These are phyloP conservation scores for Arachis stenosperma DNA, from an alignment of 306 rosid species.

Conservation along the genomic window DNA sequence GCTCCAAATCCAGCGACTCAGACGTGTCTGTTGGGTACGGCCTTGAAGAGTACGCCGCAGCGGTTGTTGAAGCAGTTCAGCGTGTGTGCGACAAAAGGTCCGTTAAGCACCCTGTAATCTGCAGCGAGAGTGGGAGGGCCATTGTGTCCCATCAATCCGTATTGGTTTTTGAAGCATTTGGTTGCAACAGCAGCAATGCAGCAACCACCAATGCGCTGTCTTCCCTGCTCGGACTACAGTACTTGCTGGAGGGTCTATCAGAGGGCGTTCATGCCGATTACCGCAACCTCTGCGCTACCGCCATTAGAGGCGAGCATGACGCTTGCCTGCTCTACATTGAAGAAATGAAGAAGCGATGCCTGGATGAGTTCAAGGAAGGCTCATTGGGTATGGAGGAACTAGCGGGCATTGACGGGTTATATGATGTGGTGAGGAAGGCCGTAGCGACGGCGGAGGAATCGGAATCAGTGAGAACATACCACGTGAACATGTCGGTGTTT, in stretches of 20 bases:
- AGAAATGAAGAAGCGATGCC: constrained; percentile 66
- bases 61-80: constrained; percentile 68
- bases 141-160: constrained; percentile 87
- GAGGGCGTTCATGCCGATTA: constrained; percentile 70
- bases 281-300: constrained; percentile 57
- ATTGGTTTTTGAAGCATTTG: constrained; percentile 72
- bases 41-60: constrained; percentile 72
- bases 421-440: constrained; percentile 71
- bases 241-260: constrained; percentile 62
- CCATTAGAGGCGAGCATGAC: constrained; percentile 61
- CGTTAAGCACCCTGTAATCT: constrained; percentile 70
- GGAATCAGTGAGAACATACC: constrained; percentile 65
- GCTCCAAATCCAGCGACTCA: constrained; percentile 73
- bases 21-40: constrained; percentile 74
- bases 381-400: constrained; percentile 74
- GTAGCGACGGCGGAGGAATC: constrained; percentile 45
- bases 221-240: constrained; percentile 44
- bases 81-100: constrained; percentile 65
- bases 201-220: constrained; percentile 38
- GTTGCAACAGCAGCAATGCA: constrained; percentile 10
- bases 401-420: constrained; percentile 82
- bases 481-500: constrained; percentile 82
- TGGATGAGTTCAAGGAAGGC: constrained; percentile 87
- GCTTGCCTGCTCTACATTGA: constrained; percentile 66
- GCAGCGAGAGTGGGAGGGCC: constrained; percentile 90